Conservation (phyloP, 78 protist genomes). For the Pigoraptor vietnamica region DNA sequence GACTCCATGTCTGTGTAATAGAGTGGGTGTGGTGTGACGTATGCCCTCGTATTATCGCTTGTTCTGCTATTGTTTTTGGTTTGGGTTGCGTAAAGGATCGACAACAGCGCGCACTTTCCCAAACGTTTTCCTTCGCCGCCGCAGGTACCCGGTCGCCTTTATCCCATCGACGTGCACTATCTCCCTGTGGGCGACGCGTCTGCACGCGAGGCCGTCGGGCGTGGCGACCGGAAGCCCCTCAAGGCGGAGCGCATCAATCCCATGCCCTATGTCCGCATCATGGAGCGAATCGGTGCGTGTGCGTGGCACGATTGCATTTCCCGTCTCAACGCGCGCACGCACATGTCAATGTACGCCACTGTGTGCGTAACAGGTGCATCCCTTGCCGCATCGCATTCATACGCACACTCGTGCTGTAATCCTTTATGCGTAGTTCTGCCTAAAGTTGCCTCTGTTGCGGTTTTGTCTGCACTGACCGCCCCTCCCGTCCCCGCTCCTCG, state of each 20-base stretch:
- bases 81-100: no score
- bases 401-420: no score
- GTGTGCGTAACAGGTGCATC: no score
- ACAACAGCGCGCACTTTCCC: no score
- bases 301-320: background rate
- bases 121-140: no score
- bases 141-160: slow-evolving; percentile 18
- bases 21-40: no score
- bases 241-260: background rate
- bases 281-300: slow-evolving; percentile 3
- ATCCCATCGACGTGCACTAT: slow-evolving; percentile 17
- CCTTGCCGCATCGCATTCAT: background rate
- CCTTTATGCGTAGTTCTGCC: no score
- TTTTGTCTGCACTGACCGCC: background rate
- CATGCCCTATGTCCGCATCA: background rate
- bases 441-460: background rate
- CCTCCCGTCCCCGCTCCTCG: background rate
- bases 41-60: no score
- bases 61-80: no score
- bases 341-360: background rate
- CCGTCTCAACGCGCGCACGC: background rate
- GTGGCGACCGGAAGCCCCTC: background rate
- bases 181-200: background rate
- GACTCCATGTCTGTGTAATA: no score
- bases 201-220: background rate